These are phyloP conservation scores for Phytophthora pistaciae DNA, from an alignment of 352 stramenopile genomes.

Conservation along the genomic window DNA sequence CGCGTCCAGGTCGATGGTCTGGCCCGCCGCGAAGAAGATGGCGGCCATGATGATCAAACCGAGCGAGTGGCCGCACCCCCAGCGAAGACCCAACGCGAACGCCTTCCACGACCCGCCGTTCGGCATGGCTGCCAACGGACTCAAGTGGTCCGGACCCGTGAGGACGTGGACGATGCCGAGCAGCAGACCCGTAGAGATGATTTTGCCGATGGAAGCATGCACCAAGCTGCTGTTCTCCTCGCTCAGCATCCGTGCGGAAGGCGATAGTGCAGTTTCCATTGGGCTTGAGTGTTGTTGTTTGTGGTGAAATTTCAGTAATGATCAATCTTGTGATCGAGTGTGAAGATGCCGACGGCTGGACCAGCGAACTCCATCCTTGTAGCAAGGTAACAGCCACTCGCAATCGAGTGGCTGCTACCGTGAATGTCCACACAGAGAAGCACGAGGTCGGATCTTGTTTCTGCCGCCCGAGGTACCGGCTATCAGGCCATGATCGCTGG, in stretches of 20 bases:
- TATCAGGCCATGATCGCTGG: background rate
- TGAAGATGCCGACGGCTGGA: background rate
- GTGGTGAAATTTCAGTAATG: constrained; percentile 9
- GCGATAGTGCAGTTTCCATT: constrained; percentile 13
- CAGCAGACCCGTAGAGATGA: constrained; percentile 52
- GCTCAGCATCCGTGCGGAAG: constrained; percentile 18
- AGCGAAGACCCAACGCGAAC: constrained; percentile 84
- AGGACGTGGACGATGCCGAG: constrained; percentile 57
- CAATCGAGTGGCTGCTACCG: background rate
- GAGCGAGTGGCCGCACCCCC: constrained; percentile 84
- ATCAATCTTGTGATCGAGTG: background rate
- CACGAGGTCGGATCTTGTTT: background rate
- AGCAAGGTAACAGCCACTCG: background rate
- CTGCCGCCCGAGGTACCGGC: background rate
- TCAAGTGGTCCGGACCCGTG: constrained; percentile 77
- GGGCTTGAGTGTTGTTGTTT: constrained; percentile 2
- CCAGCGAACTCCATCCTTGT: background rate
- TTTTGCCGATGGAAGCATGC: constrained; percentile 45
- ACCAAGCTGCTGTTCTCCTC: constrained; percentile 36
- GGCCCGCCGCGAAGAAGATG: constrained; percentile 63
- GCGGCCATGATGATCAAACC: constrained; percentile 79
- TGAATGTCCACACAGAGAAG: constrained; percentile 1
- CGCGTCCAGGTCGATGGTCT: constrained; percentile 46
- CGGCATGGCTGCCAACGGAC: constrained; percentile 79
- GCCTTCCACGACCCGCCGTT: constrained; percentile 59